Percentiles rank a stretch among this genome's conserved stretches.
Conservation (phyloP, 257 asterid species). For the Solanum microdontum region DNA sequence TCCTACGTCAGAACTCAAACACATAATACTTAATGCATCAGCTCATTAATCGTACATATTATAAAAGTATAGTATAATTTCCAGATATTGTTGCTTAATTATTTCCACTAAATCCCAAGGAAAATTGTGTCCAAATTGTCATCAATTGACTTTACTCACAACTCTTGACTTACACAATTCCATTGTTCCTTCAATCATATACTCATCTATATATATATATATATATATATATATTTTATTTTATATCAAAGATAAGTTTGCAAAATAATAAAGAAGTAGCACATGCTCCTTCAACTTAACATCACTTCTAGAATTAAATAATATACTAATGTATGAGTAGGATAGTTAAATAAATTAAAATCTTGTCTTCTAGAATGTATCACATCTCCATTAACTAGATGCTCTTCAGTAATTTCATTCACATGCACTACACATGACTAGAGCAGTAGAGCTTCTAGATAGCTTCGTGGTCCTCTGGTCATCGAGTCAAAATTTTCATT, state of each 20-base stretch:
- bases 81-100: not conserved
- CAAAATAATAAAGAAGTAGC: not conserved
- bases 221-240: not conserved
- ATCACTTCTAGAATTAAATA: not conserved
- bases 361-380: not conserved
- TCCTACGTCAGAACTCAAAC: not conserved
- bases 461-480: not conserved
- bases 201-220: not conserved
- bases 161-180: not conserved
- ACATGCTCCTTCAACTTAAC: not conserved
- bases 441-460: not conserved
- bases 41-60: not conserved
- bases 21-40: not conserved
- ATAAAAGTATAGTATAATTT: not conserved
- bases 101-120: not conserved
- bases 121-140: not conserved
- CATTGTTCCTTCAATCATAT: not conserved
- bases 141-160: not conserved
- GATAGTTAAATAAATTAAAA: not conserved
- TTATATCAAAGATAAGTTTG: no score
- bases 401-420: not conserved
- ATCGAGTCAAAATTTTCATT: no score
- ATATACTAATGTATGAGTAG: not conserved
- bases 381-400: not conserved
- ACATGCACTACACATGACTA: not conserved